Evolutionary conservation across 164 flowering plant genomes (phyloP).

Genomic region (Saururus chinensis): DNA sequence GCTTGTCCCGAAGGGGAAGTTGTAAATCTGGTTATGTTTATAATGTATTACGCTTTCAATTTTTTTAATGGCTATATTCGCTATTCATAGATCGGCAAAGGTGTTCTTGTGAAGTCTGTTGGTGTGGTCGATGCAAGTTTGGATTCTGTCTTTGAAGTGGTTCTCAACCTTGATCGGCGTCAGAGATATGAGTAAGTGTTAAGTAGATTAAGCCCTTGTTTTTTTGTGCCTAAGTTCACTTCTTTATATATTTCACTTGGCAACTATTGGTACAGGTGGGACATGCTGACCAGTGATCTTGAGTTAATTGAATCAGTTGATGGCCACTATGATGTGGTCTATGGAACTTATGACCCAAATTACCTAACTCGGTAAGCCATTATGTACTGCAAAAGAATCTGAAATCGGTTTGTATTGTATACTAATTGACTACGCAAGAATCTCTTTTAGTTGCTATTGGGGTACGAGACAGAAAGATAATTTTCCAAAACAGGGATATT

Average conservation of each 20-base stretch:
- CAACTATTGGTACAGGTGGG: slow-evolving; percentile 72
- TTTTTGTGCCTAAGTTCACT: neutral
- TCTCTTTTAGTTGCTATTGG: too few species aligned
- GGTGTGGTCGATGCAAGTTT: slow-evolving; percentile 80
- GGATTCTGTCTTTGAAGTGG: slow-evolving; percentile 74
- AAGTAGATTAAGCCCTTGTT: slow-evolving; percentile 16
- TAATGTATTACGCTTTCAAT: neutral
- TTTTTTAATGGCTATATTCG: neutral
- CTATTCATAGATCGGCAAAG: slow-evolving; percentile 49
- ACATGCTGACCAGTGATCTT: slow-evolving; percentile 69
- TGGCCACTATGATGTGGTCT: slow-evolving; percentile 82
- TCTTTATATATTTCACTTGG: slow-evolving; percentile 13
- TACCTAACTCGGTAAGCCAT: slow-evolving; percentile 42
- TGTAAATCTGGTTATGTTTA: neutral
- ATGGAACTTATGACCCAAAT: slow-evolving; percentile 67
- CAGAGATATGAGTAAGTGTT: slow-evolving; percentile 96
- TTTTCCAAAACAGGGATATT: too few species aligned
- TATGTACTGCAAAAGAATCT: neutral
- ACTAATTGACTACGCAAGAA: too few species aligned
- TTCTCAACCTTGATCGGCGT: slow-evolving; percentile 49
- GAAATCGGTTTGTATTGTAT: neutral
- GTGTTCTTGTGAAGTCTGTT: slow-evolving; percentile 71
- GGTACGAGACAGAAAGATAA: too few species aligned
- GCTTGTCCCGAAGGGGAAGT: neutral
- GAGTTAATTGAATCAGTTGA: slow-evolving; percentile 67